Evolutionary conservation across 352 stramenopile species (phyloP), one percentile per base, ranked within the genome.

Genomic region (Globisporangium rhizosaccharum): DNA sequence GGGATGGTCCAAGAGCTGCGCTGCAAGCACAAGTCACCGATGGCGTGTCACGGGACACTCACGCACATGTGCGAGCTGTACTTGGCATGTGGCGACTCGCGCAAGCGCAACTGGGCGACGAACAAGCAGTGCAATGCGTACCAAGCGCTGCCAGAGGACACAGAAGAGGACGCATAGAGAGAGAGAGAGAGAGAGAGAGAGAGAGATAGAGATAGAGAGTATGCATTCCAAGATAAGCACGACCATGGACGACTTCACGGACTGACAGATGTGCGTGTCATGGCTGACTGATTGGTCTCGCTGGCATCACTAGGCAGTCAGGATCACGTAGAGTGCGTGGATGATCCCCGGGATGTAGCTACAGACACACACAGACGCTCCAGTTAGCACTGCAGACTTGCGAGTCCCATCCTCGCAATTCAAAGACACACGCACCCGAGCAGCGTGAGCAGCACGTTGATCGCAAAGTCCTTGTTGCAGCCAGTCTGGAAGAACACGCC

Each of bases 21-120:
- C 8, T 92, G 83, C 70, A 81, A 82, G 59, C 72, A 86, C 49
- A 75, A 72, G 56, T 83, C 68, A 14, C 79, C 79, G 0, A 81
- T 92, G 70, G 65, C 62, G 28, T 92, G 83, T 56, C 83, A 91
- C 65, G 86, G 79, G 50, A 89, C 73, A 8, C 70, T 61, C 51
- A 92, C 81, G 39, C 83, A 92, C 59, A 55, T 90, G 57, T 92
- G 83, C 61, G 83, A 92, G 62, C 60, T 92, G 11, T 88, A 91
- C 56, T 70, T 81, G 49, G 76, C 79, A 33, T 92, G 83, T 26
- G 83, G 83, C 33, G 83, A 92, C 54, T 56, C 47, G 44, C 67
- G 78, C 28, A 46, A 71, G 11, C 79, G 83, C 33, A 86, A 90
- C 62, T 92, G 83, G 83, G 71, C 70, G 1, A 62, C 54, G 8